These are phyloP conservation scores for Byssoonygena ceratinophila DNA, from an alignment of 2,329 filamentous ascomycete species.

Conservation along the genomic window DNA sequence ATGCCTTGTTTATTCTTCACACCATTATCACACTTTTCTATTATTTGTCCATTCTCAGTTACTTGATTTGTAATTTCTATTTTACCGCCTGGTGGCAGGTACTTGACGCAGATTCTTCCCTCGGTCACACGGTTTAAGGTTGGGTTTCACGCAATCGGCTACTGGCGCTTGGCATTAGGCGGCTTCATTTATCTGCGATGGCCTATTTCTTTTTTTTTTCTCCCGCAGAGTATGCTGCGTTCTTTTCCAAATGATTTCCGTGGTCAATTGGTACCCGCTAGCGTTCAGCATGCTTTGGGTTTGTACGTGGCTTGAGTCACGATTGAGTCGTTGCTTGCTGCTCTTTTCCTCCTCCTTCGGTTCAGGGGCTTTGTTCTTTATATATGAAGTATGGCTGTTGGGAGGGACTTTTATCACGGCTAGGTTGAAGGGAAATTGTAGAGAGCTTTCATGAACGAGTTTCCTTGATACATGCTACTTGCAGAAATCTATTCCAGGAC, in stretches of 20 bases:
- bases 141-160: neutral
- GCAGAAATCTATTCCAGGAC: too few relatives aligned
- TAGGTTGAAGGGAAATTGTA: conserved; percentile 1
- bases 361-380: neutral
- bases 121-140: neutral
- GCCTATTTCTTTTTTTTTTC: neutral
- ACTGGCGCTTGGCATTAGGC: neutral
- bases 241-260: too few relatives aligned
- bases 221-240: neutral
- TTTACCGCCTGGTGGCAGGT: neutral
- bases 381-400: neutral
- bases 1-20: too few relatives aligned
- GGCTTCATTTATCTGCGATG: neutral
- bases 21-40: too few relatives aligned
- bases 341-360: neutral
- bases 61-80: conserved; percentile 6
- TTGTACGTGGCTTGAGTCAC: neutral
- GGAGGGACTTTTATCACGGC: neutral
- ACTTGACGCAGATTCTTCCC: neutral
- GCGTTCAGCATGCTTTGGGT: neutral
- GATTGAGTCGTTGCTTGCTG: neutral
- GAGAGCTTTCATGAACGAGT: conserved; percentile 1
- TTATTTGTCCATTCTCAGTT: neutral
- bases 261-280: neutral
- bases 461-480: neutral